These are phyloP conservation scores for Schwanniomyces polymorphus DNA, from an alignment of 805 yeast genomes.

Conservation along the genomic window DNA sequence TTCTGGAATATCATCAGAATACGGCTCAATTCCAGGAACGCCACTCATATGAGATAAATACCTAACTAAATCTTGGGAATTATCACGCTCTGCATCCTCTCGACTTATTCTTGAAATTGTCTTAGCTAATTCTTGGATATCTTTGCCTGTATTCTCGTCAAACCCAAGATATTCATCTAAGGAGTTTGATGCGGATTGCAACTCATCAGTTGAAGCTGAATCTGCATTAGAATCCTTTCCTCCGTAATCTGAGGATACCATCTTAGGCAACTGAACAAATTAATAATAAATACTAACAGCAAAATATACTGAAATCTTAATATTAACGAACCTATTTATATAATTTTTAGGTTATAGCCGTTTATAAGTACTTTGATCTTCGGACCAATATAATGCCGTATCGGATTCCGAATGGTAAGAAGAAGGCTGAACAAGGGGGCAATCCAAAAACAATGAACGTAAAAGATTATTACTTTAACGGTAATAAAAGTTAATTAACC, in stretches of 20 bases:
- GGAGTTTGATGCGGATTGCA: constrained; percentile 11
- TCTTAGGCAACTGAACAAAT: too few species aligned
- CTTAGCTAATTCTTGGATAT: constrained; percentile 45
- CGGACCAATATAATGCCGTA: too few species aligned
- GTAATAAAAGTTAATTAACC: too few species aligned
- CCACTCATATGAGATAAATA: constrained; percentile 52
- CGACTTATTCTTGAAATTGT: constrained; percentile 24
- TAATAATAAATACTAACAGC: too few species aligned
- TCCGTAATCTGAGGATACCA: background rate
- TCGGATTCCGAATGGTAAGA: too few species aligned
- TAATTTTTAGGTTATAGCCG: too few species aligned
- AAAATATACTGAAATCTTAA: too few species aligned
- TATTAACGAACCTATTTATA: too few species aligned
- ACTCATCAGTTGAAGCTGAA: constrained; percentile 1
- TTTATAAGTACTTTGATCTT: too few species aligned
- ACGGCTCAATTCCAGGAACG: constrained; percentile 50
- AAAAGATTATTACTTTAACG: too few species aligned
- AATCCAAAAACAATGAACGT: too few species aligned
- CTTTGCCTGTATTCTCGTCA: constrained; percentile 30
- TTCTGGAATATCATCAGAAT: constrained; percentile 25
- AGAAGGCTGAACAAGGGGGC: too few species aligned
- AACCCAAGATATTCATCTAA: constrained; percentile 34
- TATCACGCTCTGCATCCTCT: constrained; percentile 7
- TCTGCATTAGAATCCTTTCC: background rate
- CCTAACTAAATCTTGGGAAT: constrained; percentile 25